phyloP scores from a whole-genome alignment of 257 asterid genomes.

The Linaria vulgaris region DNA sequence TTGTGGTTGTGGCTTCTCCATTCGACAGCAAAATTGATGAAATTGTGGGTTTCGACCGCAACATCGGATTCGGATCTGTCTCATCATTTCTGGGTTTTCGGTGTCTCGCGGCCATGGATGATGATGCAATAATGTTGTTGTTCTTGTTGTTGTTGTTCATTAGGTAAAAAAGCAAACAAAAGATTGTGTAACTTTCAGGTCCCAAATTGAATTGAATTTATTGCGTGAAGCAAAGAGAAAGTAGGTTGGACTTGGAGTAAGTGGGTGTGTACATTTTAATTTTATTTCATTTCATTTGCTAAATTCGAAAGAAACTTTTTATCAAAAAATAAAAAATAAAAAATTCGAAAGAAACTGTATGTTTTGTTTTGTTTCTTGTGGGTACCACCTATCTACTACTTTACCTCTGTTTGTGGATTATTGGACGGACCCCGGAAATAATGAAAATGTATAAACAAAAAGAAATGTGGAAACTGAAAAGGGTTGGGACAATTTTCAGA shows the following conservation, averaged over 20 bases:
- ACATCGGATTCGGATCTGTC: constrained; percentile 64
- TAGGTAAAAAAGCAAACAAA: constrained; percentile 5
- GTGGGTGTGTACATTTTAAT: constrained; percentile 8
- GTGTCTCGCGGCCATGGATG: constrained; percentile 42
- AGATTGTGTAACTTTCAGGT: no score
- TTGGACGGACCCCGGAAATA: no score
- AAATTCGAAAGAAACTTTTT: constrained; percentile 1
- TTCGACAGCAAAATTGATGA: constrained; percentile 55
- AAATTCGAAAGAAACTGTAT: no score
- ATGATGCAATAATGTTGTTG: not conserved
- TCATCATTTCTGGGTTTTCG: constrained; percentile 61
- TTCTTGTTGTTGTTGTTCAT: not conserved
- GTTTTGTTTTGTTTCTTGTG: not conserved
- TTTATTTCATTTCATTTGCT: no score
- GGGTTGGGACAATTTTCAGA: no score
- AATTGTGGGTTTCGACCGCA: constrained; percentile 68
- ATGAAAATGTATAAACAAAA: no score
- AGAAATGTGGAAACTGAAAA: constrained; percentile 18
- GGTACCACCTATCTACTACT: no score
- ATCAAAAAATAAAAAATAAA: no score
- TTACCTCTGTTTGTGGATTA: no score
- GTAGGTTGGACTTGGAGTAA: constrained; percentile 4
- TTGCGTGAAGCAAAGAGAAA: constrained; percentile 5
- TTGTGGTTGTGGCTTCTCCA: constrained; percentile 20
- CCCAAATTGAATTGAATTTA: no score